phyloP scores from a whole-genome alignment of 441 rosid species.

The Melastoma candidum region DNA sequence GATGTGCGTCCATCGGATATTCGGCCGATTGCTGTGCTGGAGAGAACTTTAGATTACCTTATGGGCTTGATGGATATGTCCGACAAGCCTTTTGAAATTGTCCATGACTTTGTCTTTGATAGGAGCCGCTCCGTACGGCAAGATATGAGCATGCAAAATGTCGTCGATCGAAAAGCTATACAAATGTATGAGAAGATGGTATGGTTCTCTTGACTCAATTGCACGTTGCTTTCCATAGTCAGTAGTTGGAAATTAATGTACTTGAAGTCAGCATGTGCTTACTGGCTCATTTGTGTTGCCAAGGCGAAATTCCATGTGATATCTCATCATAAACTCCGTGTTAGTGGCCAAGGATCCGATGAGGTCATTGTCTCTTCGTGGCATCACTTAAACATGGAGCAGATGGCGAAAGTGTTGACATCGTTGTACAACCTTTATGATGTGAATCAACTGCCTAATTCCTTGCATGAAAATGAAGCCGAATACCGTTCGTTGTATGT shows the following conservation, averaged over 20 bases:
- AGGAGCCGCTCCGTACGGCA: slow-evolving; percentile 92
- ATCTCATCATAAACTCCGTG: slow-evolving; percentile 65
- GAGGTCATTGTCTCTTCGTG: slow-evolving; percentile 35
- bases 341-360: slow-evolving; percentile 16
- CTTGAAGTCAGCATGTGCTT: too few species aligned
- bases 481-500: slow-evolving; percentile 71
- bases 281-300: not conserved
- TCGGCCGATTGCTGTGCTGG: slow-evolving; percentile 67
- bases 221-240: too few species aligned
- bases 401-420: slow-evolving; percentile 59
- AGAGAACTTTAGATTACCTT: slow-evolving; percentile 62
- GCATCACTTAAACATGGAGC: slow-evolving; percentile 83
- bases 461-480: slow-evolving; percentile 42
- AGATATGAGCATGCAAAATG: slow-evolving; percentile 82
- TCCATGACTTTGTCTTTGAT: slow-evolving; percentile 89
- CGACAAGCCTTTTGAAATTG: slow-evolving; percentile 59
- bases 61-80: slow-evolving; percentile 44
- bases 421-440: slow-evolving; percentile 70
- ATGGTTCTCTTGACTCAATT: slow-evolving; percentile 13
- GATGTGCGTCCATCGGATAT: slow-evolving; percentile 48
- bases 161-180: slow-evolving; percentile 49
- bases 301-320: slow-evolving; percentile 72
- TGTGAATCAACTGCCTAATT: slow-evolving; percentile 34
- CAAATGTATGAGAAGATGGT: slow-evolving; percentile 80
- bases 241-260: too few species aligned